Evolutionary conservation across 1,139 yeast genomes (phyloP).

Genomic region (Suhomyces taliae): DNA sequence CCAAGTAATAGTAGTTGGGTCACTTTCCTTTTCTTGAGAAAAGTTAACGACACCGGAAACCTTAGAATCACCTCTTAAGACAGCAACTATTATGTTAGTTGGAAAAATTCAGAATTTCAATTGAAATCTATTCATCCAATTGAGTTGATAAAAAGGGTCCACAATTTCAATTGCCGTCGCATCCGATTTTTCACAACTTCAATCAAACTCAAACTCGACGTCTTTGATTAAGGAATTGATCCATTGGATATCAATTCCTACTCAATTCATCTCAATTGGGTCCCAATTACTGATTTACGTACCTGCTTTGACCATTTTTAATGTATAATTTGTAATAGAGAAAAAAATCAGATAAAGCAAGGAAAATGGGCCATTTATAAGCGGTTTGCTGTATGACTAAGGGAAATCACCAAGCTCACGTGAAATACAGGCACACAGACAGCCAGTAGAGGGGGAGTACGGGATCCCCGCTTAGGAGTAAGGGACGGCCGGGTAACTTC

Average conservation of each 20-base stretch:
- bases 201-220: too few relatives aligned
- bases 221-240: too few relatives aligned
- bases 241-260: too few relatives aligned
- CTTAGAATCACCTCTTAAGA: slow-evolving; percentile 89
- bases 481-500: slow-evolving; percentile 5
- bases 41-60: slow-evolving; percentile 85
- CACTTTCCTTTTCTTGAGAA: slow-evolving; percentile 76
- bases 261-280: neutral
- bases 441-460: neutral
- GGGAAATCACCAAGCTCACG: slow-evolving; percentile 3
- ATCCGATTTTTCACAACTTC: too few relatives aligned
- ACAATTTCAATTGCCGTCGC: too few relatives aligned
- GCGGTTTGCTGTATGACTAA: slow-evolving; percentile 5
- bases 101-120: neutral
- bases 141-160: neutral
- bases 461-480: neutral
- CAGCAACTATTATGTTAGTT: slow-evolving; percentile 68
- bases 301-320: slow-evolving; percentile 40
- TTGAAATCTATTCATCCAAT: neutral
- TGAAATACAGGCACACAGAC: neutral
- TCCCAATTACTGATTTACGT: slow-evolving; percentile 15
- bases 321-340: slow-evolving; percentile 1
- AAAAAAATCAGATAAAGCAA: neutral
- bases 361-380: slow-evolving; percentile 4
- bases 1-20: slow-evolving; percentile 83